Evolutionary conservation across 148 eudicot species (phyloP).

Genomic region (Rhododendron williamsianum): DNA sequence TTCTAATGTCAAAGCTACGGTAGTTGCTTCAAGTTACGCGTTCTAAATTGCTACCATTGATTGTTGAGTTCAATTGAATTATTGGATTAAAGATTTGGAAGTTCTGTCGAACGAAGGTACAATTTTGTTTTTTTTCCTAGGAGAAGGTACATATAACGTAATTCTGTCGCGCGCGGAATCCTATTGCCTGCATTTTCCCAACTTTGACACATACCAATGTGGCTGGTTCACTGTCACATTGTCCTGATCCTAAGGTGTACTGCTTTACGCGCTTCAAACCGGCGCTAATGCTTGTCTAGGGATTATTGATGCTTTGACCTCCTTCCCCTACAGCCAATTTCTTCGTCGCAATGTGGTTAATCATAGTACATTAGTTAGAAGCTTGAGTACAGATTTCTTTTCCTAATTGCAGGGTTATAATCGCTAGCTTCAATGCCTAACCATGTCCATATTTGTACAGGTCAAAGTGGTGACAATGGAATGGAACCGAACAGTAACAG

Average conservation of each 20-base stretch:
- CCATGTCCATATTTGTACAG: constrained; percentile 19
- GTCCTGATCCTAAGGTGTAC: background rate
- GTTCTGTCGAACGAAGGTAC: background rate
- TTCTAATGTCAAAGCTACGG: background rate
- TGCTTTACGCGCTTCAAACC: background rate
- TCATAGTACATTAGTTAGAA: background rate
- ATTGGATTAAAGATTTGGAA: background rate
- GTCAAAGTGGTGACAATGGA: constrained; percentile 25
- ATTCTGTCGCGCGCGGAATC: background rate
- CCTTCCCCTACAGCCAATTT: background rate
- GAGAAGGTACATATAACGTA: background rate
- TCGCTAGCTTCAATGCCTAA: background rate
- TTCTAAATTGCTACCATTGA: background rate
- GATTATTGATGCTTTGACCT: background rate
- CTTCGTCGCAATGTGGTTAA: background rate
- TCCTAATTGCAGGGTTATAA: background rate
- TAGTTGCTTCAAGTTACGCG: background rate
- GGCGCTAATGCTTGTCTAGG: background rate
- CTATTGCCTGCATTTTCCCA: background rate
- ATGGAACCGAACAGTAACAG: constrained; percentile 21
- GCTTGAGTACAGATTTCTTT: background rate
- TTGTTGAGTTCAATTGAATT: background rate
- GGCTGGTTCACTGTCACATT: background rate
- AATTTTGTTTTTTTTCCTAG: background rate
- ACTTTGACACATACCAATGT: background rate